A percentile compares a stretch with the other conserved stretches of the same genome.
These are phyloP conservation scores for Linnemannia schmuckeri DNA, from an alignment of 192 early-diverging fungal species.

Conservation along the genomic window DNA sequence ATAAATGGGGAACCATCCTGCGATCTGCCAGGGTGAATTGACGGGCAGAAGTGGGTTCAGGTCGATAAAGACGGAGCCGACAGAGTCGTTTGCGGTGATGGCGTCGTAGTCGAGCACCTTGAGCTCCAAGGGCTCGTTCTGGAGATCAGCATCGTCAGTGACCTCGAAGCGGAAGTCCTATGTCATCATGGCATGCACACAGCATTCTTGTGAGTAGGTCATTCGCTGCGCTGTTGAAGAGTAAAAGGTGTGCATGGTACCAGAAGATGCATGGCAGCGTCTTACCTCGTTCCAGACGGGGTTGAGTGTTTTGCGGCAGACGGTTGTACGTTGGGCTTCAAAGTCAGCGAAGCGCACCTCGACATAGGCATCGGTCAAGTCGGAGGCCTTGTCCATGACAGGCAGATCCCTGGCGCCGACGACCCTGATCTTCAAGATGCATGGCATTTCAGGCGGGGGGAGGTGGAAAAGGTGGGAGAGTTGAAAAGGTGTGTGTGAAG, in stretches of 20 bases:
- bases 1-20: conserved; percentile 87
- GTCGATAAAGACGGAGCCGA: conserved; percentile 84
- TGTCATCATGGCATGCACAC: not conserved
- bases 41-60: conserved; percentile 81
- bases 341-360: conserved; percentile 82
- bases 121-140: conserved; percentile 86
- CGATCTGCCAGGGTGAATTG: conserved; percentile 71
- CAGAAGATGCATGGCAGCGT: not conserved
- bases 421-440: conserved; percentile 82
- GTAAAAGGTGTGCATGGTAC: not conserved
- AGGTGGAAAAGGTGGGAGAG: not conserved
- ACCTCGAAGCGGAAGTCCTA: conserved; percentile 83
- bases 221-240: not conserved
- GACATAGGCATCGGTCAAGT: conserved; percentile 88
- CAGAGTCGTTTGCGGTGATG: conserved; percentile 78
- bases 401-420: conserved; percentile 80
- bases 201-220: not conserved
- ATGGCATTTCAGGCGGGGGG: conserved; percentile 67
- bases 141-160: conserved; percentile 80
- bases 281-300: conserved; percentile 84
- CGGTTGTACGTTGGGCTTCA: conserved; percentile 74
- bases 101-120: conserved; percentile 84
- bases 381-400: conserved; percentile 86
- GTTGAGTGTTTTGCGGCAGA: conserved; percentile 78
- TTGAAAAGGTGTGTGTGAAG: not conserved